Evolutionary conservation across 331 rosid species (phyloP).

Genomic region (Malus hybrid): DNA sequence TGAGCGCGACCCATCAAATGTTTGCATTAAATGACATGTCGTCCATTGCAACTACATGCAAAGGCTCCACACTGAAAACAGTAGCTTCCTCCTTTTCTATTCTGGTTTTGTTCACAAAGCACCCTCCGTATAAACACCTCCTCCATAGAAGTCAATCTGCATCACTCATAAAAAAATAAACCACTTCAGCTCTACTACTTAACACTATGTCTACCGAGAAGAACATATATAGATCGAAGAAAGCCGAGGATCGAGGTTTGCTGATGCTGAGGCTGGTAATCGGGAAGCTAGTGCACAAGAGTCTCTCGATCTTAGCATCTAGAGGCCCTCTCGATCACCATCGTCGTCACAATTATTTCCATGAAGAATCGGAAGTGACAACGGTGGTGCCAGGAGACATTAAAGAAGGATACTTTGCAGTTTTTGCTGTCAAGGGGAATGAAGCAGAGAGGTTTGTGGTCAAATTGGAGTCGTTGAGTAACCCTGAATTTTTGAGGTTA

Average conservation of each 20-base stretch:
- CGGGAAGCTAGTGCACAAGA: conserved; percentile 32
- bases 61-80: conserved; percentile 15
- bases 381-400: conserved; percentile 42
- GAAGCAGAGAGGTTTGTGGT: conserved; percentile 53
- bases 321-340: conserved; percentile 11
- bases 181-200: background rate
- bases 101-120: background rate
- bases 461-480: conserved; percentile 39
- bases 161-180: background rate
- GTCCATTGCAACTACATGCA: conserved; percentile 22
- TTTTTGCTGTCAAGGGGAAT: conserved; percentile 52
- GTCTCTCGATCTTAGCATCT: conserved; percentile 23
- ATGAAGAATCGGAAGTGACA: background rate
- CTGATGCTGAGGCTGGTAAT: conserved; percentile 30
- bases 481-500: conserved; percentile 17
- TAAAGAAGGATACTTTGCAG: conserved; percentile 54
- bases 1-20: background rate
- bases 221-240: background rate
- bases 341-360: background rate
- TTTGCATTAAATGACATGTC: background rate
- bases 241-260: background rate
- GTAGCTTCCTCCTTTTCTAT: background rate
- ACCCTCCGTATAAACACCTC: background rate
- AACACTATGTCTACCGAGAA: conserved; percentile 3
- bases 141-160: background rate